Evolutionary conservation across 306 rosid genomes (phyloP), one percentile per base, ranked within the genome.

Genomic region (Amphicarpaea edgeworthii): DNA sequence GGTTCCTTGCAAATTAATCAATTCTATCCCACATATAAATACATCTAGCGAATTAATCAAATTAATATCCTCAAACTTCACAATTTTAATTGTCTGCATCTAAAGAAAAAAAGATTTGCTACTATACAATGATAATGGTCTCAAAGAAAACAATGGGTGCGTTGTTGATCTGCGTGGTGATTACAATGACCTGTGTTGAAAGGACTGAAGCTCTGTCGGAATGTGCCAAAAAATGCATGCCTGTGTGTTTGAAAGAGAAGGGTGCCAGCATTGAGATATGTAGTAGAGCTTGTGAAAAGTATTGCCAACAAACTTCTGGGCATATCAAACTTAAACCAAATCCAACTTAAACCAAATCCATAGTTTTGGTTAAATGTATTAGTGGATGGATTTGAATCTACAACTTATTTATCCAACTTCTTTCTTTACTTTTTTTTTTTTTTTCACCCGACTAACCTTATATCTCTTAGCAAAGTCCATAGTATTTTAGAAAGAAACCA

Each of bases 171-270:
- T 75, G 79, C 14, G 47, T 61, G 86, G 75, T 82, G 45, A 57
- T 83, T 20, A 57, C 72, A 0, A 47, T 72, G 75, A 75, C 76
- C 1, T 54, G 34, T 57, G 63, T 61, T 45, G 20, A 42, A 11
- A 54, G 14, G 4, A 45, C 73, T 3, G 80, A 79, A 51, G 68
- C 86, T 1, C 55, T 83, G 3, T 21, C 86, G 0, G 58, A 57
- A 1, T 86, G 93, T 63, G 79, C 83, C 6, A 73, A 78, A 70
- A 38, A 68, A 23, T 87, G 88, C 83, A 84, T 84, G 90, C 90
- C 90, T 11, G 87, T 84, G 38, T 90, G 95, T 73, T 24, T 84
- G 53, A 73, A 68, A 53, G 84, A 84, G 68, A 12, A 68, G 1
- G 90, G 85, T 9, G 79, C 90, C 4, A 82, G 84, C 57, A 28